Evolutionary conservation across 805 yeast genomes (phyloP), one percentile per base, ranked within the genome.

Genomic region (Monosporozyma aerobia): DNA sequence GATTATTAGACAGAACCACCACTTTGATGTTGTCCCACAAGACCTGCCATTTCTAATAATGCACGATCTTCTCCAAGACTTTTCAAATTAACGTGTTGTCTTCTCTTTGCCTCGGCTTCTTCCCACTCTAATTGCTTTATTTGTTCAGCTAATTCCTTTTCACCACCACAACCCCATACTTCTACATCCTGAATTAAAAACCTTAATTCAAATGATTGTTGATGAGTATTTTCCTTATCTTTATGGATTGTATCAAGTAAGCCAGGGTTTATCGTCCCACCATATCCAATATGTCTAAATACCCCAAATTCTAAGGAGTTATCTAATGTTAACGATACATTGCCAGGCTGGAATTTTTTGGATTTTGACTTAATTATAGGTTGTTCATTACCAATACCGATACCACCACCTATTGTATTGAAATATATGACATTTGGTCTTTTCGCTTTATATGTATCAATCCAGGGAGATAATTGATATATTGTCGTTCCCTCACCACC

Each of bases 161-260:
- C 81, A 7, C 87, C 81, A 1, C 97, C 98, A 53, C 89, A 78
- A 0, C 98, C 98, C 90, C 94, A 87, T 0, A 90, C 95, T 63
- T 90, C 97, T 27, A 90, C 70, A 57, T 85, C 90, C 5, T 82
- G 79, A 7, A 92, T 79, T 51, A 76, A 64, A 60, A 92, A 81
- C 49, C 88, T 71, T 54, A 84, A 82, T 63, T 92, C 97, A 60
- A 73, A 85, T 19, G 39, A 11, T 11, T 35, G 39, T 35, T 14
- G 16, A 5, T 7, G 33, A 27, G 8, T 46, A 57, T 68, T 45
- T 32, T 51, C 54, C 35, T 57, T 58, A 10, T 54, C 52, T 3
- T 52, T 54, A 51, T 58, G 64, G 44, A 54, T 60, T 45, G 66
- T 50, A 4, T 54, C 47, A 4, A 55, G 25, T 29, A 58, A 41